Evolutionary conservation across 73 alveolate species (phyloP).

Genomic region (Durusdinium trenchii): DNA sequence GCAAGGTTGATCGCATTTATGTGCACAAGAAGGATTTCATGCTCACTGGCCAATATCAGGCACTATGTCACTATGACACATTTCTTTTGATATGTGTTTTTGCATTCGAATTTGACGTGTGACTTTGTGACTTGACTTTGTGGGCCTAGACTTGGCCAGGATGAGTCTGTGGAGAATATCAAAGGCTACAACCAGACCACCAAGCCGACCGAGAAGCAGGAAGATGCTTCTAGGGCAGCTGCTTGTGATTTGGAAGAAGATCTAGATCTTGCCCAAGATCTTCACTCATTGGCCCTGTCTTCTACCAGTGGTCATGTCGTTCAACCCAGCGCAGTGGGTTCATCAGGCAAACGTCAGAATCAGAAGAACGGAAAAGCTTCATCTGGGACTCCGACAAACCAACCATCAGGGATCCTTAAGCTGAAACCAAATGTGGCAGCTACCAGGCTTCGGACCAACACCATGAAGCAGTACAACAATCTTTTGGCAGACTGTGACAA

Average conservation of each 20-base stretch:
- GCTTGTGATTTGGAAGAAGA: no score
- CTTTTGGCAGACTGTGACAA: no score
- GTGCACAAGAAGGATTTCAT: not conserved
- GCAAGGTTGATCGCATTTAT: not conserved
- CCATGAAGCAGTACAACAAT: not conserved
- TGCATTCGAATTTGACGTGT: not conserved
- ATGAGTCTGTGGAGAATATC: not conserved
- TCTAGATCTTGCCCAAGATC: no score
- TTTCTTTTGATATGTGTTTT: not conserved
- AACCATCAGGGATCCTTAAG: no score
- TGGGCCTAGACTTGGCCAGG: not conserved
- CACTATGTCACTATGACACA: no score
- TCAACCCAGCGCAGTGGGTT: no score
- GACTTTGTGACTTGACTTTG: not conserved
- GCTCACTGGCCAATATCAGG: slow-evolving; percentile 19
- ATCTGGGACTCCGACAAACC: no score
- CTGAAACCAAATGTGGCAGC: no score
- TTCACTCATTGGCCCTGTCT: no score
- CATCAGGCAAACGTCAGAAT: no score
- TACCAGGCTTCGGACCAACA: not conserved
- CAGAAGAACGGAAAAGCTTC: no score
- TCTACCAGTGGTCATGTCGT: no score
- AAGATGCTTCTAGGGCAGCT: not conserved
- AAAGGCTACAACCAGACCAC: not conserved
- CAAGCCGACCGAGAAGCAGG: slow-evolving; percentile 31